Evolutionary conservation across 805 yeast species (phyloP).

Genomic region (Wickerhamomyces sydowiorum): DNA sequence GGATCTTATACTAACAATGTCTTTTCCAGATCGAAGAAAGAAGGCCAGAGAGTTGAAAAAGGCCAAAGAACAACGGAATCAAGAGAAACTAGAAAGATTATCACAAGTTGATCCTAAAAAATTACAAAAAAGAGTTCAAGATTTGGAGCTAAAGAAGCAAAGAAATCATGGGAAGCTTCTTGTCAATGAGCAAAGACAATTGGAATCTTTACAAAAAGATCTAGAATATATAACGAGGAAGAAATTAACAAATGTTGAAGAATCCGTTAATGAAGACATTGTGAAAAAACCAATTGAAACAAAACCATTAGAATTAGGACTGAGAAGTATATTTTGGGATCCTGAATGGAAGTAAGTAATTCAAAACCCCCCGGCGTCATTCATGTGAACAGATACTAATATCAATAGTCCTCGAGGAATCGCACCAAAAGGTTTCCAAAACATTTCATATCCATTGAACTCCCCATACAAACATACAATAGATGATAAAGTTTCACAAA

Average conservation of each 20-base stretch:
- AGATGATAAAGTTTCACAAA: slow-evolving; percentile 17
- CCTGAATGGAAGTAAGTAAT: slow-evolving; percentile 47
- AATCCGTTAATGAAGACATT: slow-evolving; percentile 3
- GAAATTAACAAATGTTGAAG: slow-evolving; percentile 1
- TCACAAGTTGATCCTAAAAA: slow-evolving; percentile 19
- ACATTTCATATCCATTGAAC: slow-evolving; percentile 28
- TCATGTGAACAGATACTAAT: slow-evolving; percentile 1
- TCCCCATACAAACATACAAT: slow-evolving; percentile 6
- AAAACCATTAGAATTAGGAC: slow-evolving; percentile 32
- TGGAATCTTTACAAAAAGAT: slow-evolving; percentile 32
- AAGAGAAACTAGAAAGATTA: slow-evolving; percentile 19
- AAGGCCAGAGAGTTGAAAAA: slow-evolving; percentile 22
- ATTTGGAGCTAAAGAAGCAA: slow-evolving; percentile 21
- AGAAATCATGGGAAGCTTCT: slow-evolving; percentile 30
- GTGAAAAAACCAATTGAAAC: background rate
- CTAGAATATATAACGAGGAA: slow-evolving; percentile 31
- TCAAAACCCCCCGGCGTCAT: background rate
- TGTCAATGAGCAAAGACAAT: slow-evolving; percentile 26
- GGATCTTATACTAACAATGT: background rate
- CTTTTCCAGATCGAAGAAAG: slow-evolving; percentile 18
- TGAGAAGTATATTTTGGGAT: slow-evolving; percentile 52
- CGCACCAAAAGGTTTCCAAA: slow-evolving; percentile 35
- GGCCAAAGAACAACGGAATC: slow-evolving; percentile 15
- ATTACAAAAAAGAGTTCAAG: slow-evolving; percentile 16
- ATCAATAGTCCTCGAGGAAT: slow-evolving; percentile 39